Conservation (phyloP, 2,329 filamentous ascomycete species). For the Epichloe festucae region DNA sequence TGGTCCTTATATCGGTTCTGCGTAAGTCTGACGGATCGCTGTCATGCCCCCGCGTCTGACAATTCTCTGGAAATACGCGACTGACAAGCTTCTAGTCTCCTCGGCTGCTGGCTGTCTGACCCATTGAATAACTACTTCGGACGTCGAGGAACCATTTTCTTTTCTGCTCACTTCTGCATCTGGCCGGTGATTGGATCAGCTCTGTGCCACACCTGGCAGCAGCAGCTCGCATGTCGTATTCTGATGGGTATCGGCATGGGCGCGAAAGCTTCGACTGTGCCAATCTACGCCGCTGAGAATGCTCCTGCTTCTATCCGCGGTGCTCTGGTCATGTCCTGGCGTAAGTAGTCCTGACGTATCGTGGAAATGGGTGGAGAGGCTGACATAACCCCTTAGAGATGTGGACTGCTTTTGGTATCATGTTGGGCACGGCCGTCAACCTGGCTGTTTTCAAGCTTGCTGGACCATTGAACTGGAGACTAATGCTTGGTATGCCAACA, state of each 20-base stretch:
- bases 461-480: constrained; percentile 21
- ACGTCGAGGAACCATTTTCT: constrained; percentile 45
- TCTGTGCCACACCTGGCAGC: constrained; percentile 52
- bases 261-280: constrained; percentile 50
- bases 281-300: constrained; percentile 64
- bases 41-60: not conserved
- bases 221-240: constrained; percentile 53
- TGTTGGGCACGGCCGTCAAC: constrained; percentile 29
- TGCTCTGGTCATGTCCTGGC: constrained; percentile 72
- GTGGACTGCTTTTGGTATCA: constrained; percentile 46
- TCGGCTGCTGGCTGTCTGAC: constrained; percentile 53
- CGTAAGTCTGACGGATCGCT: constrained; percentile 13
- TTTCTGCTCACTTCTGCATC: constrained; percentile 60
- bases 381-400: constrained; percentile 31
- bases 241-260: constrained; percentile 59
- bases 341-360: constrained; percentile 3
- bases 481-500: constrained; percentile 30
- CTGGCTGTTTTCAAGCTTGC: constrained; percentile 15
- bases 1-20: constrained; percentile 34
- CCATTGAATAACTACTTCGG: constrained; percentile 38
- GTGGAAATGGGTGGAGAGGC: not conserved
- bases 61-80: not conserved
- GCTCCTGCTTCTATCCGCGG: constrained; percentile 55
- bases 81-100: constrained; percentile 16
- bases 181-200: constrained; percentile 50